Base-by-base conservation (phyloP, 2,329 filamentous ascomycete species). In the Coniochaeta sp. region DNA sequence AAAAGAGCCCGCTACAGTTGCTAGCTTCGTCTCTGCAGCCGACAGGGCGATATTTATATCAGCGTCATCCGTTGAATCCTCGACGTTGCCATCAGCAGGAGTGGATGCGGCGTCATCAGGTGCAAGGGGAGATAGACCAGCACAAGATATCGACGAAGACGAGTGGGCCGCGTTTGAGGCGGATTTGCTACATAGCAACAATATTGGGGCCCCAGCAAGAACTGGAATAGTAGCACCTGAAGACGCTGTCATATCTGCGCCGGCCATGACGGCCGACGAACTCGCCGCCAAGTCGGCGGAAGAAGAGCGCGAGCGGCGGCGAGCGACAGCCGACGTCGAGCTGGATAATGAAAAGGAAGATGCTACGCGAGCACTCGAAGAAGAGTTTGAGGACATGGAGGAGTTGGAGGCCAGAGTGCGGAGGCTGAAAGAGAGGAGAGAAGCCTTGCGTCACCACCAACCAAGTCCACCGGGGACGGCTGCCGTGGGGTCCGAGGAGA, bases 81-180 rank as follows among this genome's bases (percentile, higher is more conserved):
- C 65, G 5, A 32, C 65, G 47, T 61, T 66, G 22, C 38, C 32
- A 19, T 36, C 67, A 12, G 47, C 65, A n/a, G 60, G 63, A 44
- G 58, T 59, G 3, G 22, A 52, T 30, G 26, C 47, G 17, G 2
- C 12, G 38, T 65, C 28, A 55, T 58, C 40, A 19, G 42, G 54
- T 24, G 56, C 54, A 4, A 17, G 65, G 47, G 19, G 57, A 55
- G 58, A 62, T 28, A 38, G 60, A 34, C 50, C 63, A 19, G 58
- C 66, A 47, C 61, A 64, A 19, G 64, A 70, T 8, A 75, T 90
- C 9, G 86, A 93, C 70, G 90, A 96, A 68, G 85, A 88, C 59
- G 90, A 95, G 73, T 95, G 90, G 89, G 89, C 90, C 1, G 90
- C 90, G 9, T 96, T 96, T 70, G 89, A 96, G 71, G 89, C 89